Evolutionary conservation across 2,329 filamentous ascomycete species (phyloP).

Genomic region (Tothia fuscella): DNA sequence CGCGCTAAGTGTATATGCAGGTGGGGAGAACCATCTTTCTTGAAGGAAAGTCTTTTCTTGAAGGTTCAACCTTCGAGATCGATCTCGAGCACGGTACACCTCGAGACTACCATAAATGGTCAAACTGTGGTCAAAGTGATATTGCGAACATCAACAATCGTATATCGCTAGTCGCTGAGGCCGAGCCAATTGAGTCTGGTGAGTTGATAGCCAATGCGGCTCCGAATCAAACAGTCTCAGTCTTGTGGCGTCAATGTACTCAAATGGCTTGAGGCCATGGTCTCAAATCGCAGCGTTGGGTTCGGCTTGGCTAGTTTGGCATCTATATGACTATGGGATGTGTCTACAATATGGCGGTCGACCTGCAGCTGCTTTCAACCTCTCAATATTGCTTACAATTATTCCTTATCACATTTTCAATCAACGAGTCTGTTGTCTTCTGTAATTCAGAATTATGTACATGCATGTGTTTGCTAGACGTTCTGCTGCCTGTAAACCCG

Average conservation of each 20-base stretch:
- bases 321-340: too few species aligned
- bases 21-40: neutral
- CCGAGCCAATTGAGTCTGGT: neutral
- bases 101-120: neutral
- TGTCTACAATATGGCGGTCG: too few species aligned
- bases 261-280: too few species aligned
- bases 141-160: neutral
- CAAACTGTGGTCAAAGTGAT: neutral
- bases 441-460: too few species aligned
- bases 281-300: too few species aligned
- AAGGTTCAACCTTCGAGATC: neutral
- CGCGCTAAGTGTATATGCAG: neutral
- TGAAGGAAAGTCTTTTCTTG: neutral
- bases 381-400: too few species aligned
- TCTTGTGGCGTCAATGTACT: conserved; percentile 3
- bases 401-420: too few species aligned
- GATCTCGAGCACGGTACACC: neutral
- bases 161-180: neutral
- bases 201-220: neutral
- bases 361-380: too few species aligned
- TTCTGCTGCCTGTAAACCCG: too few species aligned
- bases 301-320: too few species aligned
- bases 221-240: neutral
- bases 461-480: too few species aligned
- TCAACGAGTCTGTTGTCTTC: too few species aligned